Base-by-base conservation (phyloP, 306 rosid species). In the Quercus gilva region DNA sequence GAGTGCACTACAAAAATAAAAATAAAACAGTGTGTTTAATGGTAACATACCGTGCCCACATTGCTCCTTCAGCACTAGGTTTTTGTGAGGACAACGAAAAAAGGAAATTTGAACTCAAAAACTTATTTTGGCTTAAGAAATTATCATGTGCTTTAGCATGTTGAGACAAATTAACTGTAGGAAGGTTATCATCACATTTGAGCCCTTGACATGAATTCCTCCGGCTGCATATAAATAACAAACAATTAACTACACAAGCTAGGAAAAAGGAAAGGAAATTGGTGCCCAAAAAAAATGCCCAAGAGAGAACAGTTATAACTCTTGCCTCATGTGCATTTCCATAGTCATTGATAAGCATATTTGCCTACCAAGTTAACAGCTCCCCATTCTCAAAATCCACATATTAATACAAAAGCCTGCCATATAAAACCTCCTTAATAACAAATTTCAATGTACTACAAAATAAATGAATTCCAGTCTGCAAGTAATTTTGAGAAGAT, bases 241-340 rank as follows among this genome's bases (percentile, higher is more conserved):
- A 78, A 64, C 7, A 64, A 71, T n/a, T 23, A 75, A 56, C 25
- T 55, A 25, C 51, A 18, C 15, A 8, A 41, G 12, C 53, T 12
- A 63, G n/a, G 43, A 1, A 10, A n/a, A 2, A 43, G 35, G 23
- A 21, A 73, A 55, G 26, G 51, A 28, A 57, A 37, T 12, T 49
- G 15, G 53, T 49, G 67, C 8, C 3, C 21, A 45, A 4, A 23
- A 0, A 1, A 29, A 1, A 29, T n/a, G n/a, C n/a, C n/a, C n/a
- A 72, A 10, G 5, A 29, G 14, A 55, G 3, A 29, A 72, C 14
- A 71, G 65, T 60, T 76, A 25, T 61, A 73, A 82, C 84, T 80
- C 81, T 84, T 82, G 83, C 78, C 84, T 86, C 92, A 82, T 87
- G 41, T 70, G 74, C 43, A 59, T 67, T 74, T 78, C 70, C 68